Evolutionary conservation across 2,329 filamentous ascomycete genomes (phyloP), one percentile per base, ranked within the genome.

Genomic region (Hypoxylon sp.): DNA sequence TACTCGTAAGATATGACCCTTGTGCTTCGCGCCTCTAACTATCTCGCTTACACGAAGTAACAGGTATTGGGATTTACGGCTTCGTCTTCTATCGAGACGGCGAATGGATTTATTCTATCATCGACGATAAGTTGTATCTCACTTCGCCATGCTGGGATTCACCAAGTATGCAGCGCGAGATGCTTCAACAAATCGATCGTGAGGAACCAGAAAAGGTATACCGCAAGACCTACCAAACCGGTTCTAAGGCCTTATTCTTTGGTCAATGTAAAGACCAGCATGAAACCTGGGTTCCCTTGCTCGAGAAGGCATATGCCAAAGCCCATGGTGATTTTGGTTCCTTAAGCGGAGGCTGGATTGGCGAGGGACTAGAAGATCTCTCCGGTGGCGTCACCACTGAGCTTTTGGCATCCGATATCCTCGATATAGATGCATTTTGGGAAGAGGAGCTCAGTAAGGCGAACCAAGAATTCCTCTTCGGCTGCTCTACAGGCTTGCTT

Each of bases 61-160:
- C 87, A 80, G 84, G 87, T 70, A 90, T 96, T 55, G 93, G 94
- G 8, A 94, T 97, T 3, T 97, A 97, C 75, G 94, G 94, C 1
- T 97, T 97, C 75, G 92, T 97, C 53, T 97, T 97, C 77, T 92
- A 92, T 77, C 84, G 93, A 77, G 94, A 97, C 75, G 94, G 94
- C 58, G 93, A 96, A 80, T 97, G 94, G 94, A 92, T 95, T 63
- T 94, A 94, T 73, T 94, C 92, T 64, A 94, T 97, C 68, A 90
- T 97, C 65, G 94, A 97, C 76, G 94, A 97, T 79, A 97, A 97
- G 80, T 85, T 97, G 2, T 97, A 93, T 78, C 86, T 97, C 17
- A 92, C 91, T 66, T 93, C 92, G 1, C 91, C 93, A 3, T 91
- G 92, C 76, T 97, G 93, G 82, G 92, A 97, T 71, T 92, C 93